Evolutionary conservation across 768 basidiomycete species (phyloP).

Genomic region (Mycena rosella): DNA sequence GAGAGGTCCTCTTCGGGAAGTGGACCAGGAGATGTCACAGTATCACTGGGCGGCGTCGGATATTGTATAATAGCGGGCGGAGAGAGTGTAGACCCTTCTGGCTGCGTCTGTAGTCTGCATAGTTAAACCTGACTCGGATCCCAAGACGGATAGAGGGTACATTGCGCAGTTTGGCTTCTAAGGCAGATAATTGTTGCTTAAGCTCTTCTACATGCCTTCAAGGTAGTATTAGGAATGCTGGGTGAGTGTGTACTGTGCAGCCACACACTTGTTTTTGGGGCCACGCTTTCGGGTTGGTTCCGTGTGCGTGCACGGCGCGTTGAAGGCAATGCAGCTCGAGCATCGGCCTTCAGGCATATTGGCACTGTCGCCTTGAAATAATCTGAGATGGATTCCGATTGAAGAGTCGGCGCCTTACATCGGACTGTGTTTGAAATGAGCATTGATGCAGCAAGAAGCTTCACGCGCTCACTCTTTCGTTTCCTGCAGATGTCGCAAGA

Average conservation of each 20-base stretch:
- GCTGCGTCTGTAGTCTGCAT: conserved; percentile 12
- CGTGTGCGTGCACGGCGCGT: conserved; percentile 66
- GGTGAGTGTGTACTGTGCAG: neutral
- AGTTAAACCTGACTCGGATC: neutral
- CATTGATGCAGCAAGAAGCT: neutral
- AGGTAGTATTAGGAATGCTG: conserved; percentile 1
- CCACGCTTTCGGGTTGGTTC: conserved; percentile 54
- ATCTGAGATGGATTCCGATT: neutral
- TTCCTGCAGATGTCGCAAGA: conserved; percentile 63
- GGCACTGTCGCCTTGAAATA: conserved; percentile 68
- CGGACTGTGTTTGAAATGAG: conserved; percentile 46
- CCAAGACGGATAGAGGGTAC: conserved; percentile 37
- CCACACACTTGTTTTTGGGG: conserved; percentile 55
- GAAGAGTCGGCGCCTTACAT: conserved; percentile 45
- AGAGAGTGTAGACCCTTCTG: neutral
- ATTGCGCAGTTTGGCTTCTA: conserved; percentile 58
- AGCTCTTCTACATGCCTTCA: conserved; percentile 55
- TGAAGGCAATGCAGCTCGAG: conserved; percentile 65
- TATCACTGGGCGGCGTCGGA: conserved; percentile 22
- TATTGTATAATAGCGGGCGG: conserved; percentile 28
- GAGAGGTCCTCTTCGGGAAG: conserved; percentile 46
- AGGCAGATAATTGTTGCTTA: conserved; percentile 56
- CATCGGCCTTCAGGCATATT: conserved; percentile 67
- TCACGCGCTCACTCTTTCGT: conserved; percentile 53
- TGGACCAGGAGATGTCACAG: conserved; percentile 10